Evolutionary conservation across 768 basidiomycete genomes (phyloP).

Genomic region (Pulveroboletus frians): DNA sequence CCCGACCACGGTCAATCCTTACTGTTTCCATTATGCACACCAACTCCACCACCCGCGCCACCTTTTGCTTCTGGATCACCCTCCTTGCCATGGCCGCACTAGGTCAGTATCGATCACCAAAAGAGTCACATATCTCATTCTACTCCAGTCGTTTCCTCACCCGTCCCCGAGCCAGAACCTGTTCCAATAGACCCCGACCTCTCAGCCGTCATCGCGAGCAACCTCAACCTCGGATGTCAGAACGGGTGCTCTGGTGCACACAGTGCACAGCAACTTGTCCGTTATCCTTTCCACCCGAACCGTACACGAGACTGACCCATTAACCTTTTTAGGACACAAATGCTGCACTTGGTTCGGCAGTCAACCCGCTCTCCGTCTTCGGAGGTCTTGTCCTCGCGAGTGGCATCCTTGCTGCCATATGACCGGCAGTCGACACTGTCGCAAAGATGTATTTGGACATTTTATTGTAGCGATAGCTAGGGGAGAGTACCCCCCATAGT

Average conservation of each 20-base stretch:
- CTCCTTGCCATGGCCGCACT: constrained; percentile 19
- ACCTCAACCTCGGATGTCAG: constrained; percentile 21
- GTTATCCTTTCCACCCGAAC: neutral
- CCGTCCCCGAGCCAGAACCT: constrained; percentile 20
- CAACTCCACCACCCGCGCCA: constrained; percentile 3
- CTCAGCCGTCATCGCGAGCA: constrained; percentile 18
- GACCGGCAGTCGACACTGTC: neutral
- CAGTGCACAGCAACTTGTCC: constrained; percentile 21
- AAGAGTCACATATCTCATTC: neutral
- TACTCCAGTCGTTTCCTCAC: constrained; percentile 20
- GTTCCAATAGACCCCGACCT: constrained; percentile 21
- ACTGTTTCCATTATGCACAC: constrained; percentile 10
- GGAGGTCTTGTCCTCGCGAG: constrained; percentile 21
- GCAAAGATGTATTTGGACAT: constrained; percentile 9
- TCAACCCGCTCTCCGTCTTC: constrained; percentile 16
- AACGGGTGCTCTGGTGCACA: constrained; percentile 20
- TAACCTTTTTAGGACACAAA: constrained; percentile 14
- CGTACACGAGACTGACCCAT: neutral
- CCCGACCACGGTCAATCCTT: neutral
- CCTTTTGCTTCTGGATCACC: constrained; percentile 18
- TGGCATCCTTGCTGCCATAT: constrained; percentile 18
- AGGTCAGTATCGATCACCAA: constrained; percentile 6
- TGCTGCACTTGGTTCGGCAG: constrained; percentile 17
- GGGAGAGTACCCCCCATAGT: neutral
- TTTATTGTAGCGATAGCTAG: constrained; percentile 15